phyloP scores from a whole-genome alignment of 768 basidiomycete genomes.

The Mycena leptocephala region DNA sequence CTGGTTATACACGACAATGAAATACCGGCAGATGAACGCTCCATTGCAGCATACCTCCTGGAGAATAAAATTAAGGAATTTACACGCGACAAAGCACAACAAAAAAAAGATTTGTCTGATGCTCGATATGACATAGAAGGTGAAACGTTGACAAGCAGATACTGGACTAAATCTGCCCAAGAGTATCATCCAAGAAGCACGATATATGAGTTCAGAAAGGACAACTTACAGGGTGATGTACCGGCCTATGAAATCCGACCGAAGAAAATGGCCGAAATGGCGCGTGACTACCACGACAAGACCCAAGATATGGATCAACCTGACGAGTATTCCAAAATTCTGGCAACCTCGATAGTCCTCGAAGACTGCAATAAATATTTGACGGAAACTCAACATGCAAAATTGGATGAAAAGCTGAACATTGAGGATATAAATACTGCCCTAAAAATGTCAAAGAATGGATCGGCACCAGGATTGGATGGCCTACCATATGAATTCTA shows the following conservation, averaged over 20 bases:
- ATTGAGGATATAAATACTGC: neutral
- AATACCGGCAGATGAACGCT: neutral
- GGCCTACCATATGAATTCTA: neutral
- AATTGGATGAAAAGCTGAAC: neutral
- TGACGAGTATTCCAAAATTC: too few relatives aligned
- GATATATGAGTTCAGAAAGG: neutral
- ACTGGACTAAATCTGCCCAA: neutral
- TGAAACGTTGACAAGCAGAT: neutral
- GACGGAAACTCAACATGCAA: neutral
- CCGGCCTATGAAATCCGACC: neutral
- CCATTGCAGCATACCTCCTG: neutral
- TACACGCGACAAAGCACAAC: neutral
- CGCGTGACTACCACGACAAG: too few relatives aligned
- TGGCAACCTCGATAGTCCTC: too few relatives aligned
- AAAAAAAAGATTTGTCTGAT: neutral
- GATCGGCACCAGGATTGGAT: too few relatives aligned
- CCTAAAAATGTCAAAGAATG: too few relatives aligned
- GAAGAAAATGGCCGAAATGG: slow-evolving; percentile 4
- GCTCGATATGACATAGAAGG: neutral
- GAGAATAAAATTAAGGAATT: neutral
- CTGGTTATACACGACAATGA: neutral
- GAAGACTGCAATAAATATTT: neutral
- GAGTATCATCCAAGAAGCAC: too few relatives aligned
- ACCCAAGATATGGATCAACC: too few relatives aligned
- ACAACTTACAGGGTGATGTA: neutral